Conservation (phyloP, 306 rosid genomes). For the Trichosanthes truncata region DNA sequence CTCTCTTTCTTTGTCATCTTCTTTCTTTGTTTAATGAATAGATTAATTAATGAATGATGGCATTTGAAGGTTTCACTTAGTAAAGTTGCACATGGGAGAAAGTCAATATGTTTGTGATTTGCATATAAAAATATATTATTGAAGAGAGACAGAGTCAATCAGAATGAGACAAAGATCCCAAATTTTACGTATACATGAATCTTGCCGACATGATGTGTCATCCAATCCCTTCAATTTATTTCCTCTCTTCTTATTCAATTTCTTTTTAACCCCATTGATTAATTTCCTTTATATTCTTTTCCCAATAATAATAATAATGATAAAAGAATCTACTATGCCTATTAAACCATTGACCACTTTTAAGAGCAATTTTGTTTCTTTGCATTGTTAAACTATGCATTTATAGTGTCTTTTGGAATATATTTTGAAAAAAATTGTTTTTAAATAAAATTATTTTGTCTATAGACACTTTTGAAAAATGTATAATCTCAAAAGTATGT, state of each 20-base stretch:
- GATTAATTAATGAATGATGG: not conserved
- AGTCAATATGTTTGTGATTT: not conserved
- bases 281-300: too few species aligned
- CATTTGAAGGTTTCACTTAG: not conserved
- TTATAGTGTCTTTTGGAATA: too few species aligned
- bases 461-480: too few species aligned
- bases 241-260: not conserved
- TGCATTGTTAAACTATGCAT: too few species aligned
- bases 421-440: too few species aligned
- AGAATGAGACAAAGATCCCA: constrained; percentile 9
- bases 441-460: too few species aligned
- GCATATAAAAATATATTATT: too few species aligned
- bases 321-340: too few species aligned
- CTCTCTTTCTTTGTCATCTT: not conserved
- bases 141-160: not conserved
- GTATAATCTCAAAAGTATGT: too few species aligned
- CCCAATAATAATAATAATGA: too few species aligned
- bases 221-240: not conserved
- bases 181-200: constrained; percentile 2
- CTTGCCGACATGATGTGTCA: not conserved
- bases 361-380: too few species aligned
- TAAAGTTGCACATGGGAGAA: not conserved
- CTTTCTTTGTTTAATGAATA: not conserved
- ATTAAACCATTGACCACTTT: too few species aligned
- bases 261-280: not conserved